A percentile compares a stretch with the other conserved stretches of the same genome.
These are phyloP conservation scores for Penicillium fimorum DNA, from an alignment of 495 filamentous ascomycete species.

Conservation along the genomic window DNA sequence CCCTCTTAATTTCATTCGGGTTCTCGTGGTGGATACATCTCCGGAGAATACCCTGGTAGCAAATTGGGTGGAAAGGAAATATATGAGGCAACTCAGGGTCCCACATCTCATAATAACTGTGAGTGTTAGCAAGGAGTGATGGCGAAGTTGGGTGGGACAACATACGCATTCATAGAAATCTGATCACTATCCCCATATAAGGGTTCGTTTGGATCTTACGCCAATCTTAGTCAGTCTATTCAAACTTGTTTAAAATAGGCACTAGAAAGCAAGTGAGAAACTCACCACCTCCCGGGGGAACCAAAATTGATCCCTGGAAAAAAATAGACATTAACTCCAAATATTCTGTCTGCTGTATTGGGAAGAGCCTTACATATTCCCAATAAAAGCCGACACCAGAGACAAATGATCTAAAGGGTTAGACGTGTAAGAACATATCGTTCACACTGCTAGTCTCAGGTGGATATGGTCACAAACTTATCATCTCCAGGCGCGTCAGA, in stretches of 20 bases:
- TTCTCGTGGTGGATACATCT: not conserved
- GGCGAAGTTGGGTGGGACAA: not conserved
- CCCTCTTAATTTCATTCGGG: not conserved
- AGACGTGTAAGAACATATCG: not conserved
- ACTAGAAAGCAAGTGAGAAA: not conserved
- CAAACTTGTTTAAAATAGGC: no score
- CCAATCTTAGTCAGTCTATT: not conserved
- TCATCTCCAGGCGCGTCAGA: not conserved
- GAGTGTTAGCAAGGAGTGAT: not conserved
- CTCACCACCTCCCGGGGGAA: not conserved
- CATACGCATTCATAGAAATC: not conserved
- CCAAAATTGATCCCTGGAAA: not conserved
- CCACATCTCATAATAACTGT: not conserved
- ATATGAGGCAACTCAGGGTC: not conserved
- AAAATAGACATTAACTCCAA: not conserved
- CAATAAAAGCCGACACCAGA: not conserved
- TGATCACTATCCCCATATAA: not conserved
- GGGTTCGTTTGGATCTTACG: not conserved
- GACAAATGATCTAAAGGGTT: not conserved
- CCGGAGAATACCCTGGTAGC: not conserved
- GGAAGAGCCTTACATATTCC: not conserved
- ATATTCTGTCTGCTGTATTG: no score
- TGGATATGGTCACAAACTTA: not conserved
- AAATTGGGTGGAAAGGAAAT: not conserved
- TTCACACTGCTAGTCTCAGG: not conserved